A percentile compares a stretch with the other conserved stretches of the same genome.
These are phyloP conservation scores for Urtica urens DNA, from an alignment of 306 rosid species.

Conservation along the genomic window DNA sequence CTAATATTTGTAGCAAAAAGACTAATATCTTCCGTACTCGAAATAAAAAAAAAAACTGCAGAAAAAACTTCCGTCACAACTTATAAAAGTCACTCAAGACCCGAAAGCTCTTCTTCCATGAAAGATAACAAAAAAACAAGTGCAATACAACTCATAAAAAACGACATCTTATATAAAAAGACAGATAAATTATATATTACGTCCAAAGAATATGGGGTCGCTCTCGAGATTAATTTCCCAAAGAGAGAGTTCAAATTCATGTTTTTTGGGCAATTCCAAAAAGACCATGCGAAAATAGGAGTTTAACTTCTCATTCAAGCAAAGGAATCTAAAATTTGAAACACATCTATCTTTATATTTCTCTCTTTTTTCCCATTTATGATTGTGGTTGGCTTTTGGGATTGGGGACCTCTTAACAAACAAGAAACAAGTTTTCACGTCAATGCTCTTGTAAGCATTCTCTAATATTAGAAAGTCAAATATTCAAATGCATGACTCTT, in stretches of 20 bases:
- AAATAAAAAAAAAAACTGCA: no score
- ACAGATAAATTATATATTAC: no score
- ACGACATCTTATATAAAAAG: no score
- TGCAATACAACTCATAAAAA: no score
- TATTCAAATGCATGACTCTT: not conserved
- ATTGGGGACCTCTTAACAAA: not conserved
- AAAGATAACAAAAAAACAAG: no score
- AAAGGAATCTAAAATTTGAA: not conserved
- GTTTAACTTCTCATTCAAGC: not conserved
- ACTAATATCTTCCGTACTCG: no score
- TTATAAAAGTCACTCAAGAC: no score
- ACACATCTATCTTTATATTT: not conserved
- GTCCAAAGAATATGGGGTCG: no score
- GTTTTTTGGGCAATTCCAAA: not conserved
- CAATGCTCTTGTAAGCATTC: slow-evolving; percentile 5
- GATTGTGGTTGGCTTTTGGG: not conserved
- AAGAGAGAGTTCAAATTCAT: not conserved
- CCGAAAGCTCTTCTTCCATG: no score
- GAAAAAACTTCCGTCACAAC: no score
- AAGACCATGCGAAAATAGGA: not conserved
- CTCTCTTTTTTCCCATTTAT: not conserved
- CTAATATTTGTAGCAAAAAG: no score
- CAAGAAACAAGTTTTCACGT: not conserved
- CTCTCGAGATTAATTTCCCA: not conserved
- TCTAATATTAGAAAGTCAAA: not conserved